Conservation (phyloP, 2,329 filamentous ascomycete genomes). For the Arthrobotrys megalospora region DNA sequence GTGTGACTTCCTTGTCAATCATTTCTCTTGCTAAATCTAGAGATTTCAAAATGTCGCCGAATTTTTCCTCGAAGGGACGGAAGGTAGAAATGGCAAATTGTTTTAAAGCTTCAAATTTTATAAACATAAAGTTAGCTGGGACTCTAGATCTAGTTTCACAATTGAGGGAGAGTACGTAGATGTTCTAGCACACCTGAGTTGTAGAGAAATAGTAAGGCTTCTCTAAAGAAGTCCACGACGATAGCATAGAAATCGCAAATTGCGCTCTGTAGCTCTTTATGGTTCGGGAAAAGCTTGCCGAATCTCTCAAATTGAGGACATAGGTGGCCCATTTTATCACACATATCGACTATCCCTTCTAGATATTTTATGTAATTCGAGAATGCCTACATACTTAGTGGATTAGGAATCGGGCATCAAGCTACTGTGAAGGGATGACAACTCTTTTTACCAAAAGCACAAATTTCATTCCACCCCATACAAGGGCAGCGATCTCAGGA, state of each 20-base stretch:
- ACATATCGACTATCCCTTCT: slow-evolving; percentile 43
- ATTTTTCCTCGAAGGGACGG: slow-evolving; percentile 65
- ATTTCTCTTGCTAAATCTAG: slow-evolving; percentile 61
- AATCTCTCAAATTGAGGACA: slow-evolving; percentile 57
- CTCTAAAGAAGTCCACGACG: slow-evolving; percentile 67
- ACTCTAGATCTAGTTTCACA: too few relatives aligned
- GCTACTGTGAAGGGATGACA: neutral
- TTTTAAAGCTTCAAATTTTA: slow-evolving; percentile 21
- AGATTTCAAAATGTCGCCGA: slow-evolving; percentile 63
- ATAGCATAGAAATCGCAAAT: slow-evolving; percentile 67
- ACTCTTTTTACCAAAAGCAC: slow-evolving; percentile 66
- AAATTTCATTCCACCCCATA: slow-evolving; percentile 69
- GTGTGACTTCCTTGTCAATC: slow-evolving; percentile 63
- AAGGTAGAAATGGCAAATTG: slow-evolving; percentile 63
- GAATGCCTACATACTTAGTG: slow-evolving; percentile 14
- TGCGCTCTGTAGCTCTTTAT: slow-evolving; percentile 65
- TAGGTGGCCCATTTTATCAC: slow-evolving; percentile 46
- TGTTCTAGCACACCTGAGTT: slow-evolving; percentile 64
- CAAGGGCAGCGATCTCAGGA: slow-evolving; percentile 67
- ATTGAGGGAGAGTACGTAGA: slow-evolving; percentile 1
- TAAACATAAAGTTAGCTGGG: neutral
- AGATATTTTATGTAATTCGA: slow-evolving; percentile 45
- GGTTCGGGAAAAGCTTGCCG: slow-evolving; percentile 66
- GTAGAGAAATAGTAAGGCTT: slow-evolving; percentile 64
- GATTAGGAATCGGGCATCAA: slow-evolving; percentile 11